Percentiles rank a stretch among this genome's conserved stretches.
Conservation (phyloP, 352 stramenopile genomes). For the Pythium phragmiticola region DNA sequence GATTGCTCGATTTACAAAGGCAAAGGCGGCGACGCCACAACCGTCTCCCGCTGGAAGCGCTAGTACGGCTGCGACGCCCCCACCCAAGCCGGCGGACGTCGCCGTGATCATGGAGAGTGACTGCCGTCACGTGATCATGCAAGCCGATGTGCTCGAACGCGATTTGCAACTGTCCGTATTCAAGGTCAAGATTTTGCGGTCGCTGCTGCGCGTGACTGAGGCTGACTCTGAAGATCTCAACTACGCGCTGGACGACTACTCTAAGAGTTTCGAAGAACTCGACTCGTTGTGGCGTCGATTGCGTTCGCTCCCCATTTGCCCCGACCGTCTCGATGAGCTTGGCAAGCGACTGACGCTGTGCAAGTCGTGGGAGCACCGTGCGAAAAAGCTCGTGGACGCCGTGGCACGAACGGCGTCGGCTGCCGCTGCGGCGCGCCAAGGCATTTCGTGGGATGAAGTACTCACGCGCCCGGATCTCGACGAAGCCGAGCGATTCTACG, state of each 20-base stretch:
- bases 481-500: constrained; percentile 49
- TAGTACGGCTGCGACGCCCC: background rate
- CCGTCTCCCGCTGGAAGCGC: background rate
- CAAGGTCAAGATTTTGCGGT: constrained; percentile 28
- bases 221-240: constrained; percentile 17
- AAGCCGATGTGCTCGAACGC: constrained; percentile 21
- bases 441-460: constrained; percentile 25
- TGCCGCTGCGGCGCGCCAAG: constrained; percentile 1
- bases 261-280: constrained; percentile 32
- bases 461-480: constrained; percentile 37
- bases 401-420: constrained; percentile 2
- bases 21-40: constrained; percentile 4
- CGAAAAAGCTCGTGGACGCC: constrained; percentile 43
- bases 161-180: constrained; percentile 22
- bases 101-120: constrained; percentile 27
- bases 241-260: constrained; percentile 24
- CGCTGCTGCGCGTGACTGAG: constrained; percentile 21
- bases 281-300: constrained; percentile 28
- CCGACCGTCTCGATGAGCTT: constrained; percentile 40
- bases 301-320: constrained; percentile 37
- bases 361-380: constrained; percentile 49
- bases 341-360: constrained; percentile 53
- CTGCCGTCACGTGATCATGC: constrained; percentile 23
- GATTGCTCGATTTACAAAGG: constrained; percentile 27
- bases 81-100: constrained; percentile 13